Evolutionary conservation across 306 rosid species (phyloP), one percentile per base, ranked within the genome.

Genomic region (Ammopiptanthus mongolicus): DNA sequence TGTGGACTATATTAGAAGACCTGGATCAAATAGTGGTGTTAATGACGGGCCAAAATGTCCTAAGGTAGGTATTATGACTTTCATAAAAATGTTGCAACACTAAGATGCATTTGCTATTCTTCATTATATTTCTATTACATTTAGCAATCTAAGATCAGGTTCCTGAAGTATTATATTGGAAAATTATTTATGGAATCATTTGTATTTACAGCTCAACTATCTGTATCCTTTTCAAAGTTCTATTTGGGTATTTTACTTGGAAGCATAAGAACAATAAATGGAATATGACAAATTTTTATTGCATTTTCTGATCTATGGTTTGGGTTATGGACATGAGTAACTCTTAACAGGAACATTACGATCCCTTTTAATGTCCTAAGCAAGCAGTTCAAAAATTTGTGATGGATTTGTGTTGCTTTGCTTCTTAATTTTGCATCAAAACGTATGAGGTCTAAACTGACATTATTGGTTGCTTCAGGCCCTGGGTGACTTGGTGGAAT

Each of bases 401-500:
- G 42, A 77, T 44, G 18, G 59, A 23, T 64, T 34, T 74, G n/a
- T 58, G 59, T 33, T 74, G 28, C 68, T 63, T 33, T 74, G 28
- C 68, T 63, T 33, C 55, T 75, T 75, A 41, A 58, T 56, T 74
- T 63, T 81, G 67, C 55, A 31, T 76, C 14, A 47, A 63, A 28
- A 46, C 0, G 1, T 29, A 15, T 64, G 64, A 31, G 78, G 41
- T 78, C 34, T 76, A 10, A 59, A 53, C 58, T 23, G 63, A 56
- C 65, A 50, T 67, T 37, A 10, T 73, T 63, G 71, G 64, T 74
- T 81, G 67, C 67, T 82, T 81, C 90, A 95, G 98, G 97, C 85
- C 63, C 79, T 95, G 56, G 98, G 98, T 23, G 97, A 95, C 84
- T 41, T 95, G 74, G 93, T 95, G 51, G 98, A 95, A 79, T 95